Conservation (phyloP, 768 basidiomycete genomes). For the Tubosaeta brunneosetosa region DNA sequence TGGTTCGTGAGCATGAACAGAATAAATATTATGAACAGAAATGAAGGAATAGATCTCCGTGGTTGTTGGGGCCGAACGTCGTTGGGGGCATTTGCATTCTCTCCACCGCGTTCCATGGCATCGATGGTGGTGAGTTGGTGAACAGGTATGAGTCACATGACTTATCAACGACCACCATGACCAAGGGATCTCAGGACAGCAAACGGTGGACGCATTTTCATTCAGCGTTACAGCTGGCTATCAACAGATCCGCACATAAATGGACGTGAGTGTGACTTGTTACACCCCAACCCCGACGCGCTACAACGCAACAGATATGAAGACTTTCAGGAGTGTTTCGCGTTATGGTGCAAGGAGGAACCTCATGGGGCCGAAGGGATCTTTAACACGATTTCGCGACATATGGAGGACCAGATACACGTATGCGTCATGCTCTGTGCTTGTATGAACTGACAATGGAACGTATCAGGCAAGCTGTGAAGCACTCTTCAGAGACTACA, state of each 20-base stretch:
- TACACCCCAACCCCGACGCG: neutral
- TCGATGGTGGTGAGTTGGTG: constrained; percentile 1
- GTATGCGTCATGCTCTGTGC: constrained; percentile 4
- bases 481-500: constrained; percentile 62
- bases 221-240: constrained; percentile 49
- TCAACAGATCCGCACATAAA: constrained; percentile 47
- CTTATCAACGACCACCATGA: constrained; percentile 9
- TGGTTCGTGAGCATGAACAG: constrained; percentile 78
- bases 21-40: constrained; percentile 70
- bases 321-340: constrained; percentile 60
- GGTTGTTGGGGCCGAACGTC: constrained; percentile 24
- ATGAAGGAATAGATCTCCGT: constrained; percentile 63
- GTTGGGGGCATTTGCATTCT: constrained; percentile 8
- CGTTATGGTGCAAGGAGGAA: constrained; percentile 61
- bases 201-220: constrained; percentile 51
- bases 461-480: constrained; percentile 61
- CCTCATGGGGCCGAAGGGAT: constrained; percentile 56
- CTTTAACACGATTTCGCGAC: constrained; percentile 63
- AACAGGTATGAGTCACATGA: constrained; percentile 21
- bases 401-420: constrained; percentile 64
- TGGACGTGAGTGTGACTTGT: constrained; percentile 41
- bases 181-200: constrained; percentile 29
- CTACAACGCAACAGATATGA: constrained; percentile 36
- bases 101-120: constrained; percentile 31
- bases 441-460: neutral